phyloP scores from a whole-genome alignment of 2,329 filamentous ascomycete genomes.

The Coniosporium tulheliwenetii region DNA sequence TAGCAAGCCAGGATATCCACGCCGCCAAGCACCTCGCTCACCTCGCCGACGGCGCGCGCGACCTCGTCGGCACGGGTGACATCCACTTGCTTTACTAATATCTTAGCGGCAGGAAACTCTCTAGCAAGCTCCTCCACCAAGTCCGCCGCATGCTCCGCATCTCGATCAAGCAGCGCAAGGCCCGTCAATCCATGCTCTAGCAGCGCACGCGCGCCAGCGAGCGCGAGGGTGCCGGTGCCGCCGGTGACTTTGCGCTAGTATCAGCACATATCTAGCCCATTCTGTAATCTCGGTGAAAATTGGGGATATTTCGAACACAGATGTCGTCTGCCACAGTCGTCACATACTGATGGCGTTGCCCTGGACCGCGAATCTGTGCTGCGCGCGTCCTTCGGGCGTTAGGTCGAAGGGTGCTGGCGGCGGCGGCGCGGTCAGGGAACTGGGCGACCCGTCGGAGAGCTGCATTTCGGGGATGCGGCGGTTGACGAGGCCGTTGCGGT shows the following conservation, averaged over 20 bases:
- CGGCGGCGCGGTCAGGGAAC: conserved; percentile 29
- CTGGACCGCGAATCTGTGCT: conserved; percentile 33
- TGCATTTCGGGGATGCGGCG: conserved; percentile 33
- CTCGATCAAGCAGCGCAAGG: conserved; percentile 45
- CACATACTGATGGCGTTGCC: conserved; percentile 37
- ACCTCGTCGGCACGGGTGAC: conserved; percentile 40
- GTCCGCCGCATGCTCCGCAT: conserved; percentile 24
- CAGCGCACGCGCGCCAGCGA: conserved; percentile 42
- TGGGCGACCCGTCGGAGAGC: conserved; percentile 25
- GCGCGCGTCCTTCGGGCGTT: conserved; percentile 23
- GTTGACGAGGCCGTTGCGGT: conserved; percentile 27
- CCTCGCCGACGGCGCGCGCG: conserved; percentile 23
- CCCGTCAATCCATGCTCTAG: conserved; percentile 51
- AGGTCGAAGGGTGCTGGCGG: conserved; percentile 25
- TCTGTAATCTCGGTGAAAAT: not conserved
- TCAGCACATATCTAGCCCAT: not conserved
- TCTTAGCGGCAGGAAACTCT: conserved; percentile 38
- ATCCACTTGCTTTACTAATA: conserved; percentile 39
- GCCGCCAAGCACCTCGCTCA: conserved; percentile 28
- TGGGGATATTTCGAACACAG: conserved; percentile 2
- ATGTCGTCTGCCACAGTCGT: too few relatives aligned
- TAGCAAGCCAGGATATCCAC: conserved; percentile 47
- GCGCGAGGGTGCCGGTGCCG: conserved; percentile 47
- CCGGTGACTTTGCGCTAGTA: conserved; percentile 38
- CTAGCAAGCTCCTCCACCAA: conserved; percentile 30